Evolutionary conservation across 2,329 filamentous ascomycete genomes (phyloP), one percentile per base, ranked within the genome.

Genomic region (Gremmenia infestans): DNA sequence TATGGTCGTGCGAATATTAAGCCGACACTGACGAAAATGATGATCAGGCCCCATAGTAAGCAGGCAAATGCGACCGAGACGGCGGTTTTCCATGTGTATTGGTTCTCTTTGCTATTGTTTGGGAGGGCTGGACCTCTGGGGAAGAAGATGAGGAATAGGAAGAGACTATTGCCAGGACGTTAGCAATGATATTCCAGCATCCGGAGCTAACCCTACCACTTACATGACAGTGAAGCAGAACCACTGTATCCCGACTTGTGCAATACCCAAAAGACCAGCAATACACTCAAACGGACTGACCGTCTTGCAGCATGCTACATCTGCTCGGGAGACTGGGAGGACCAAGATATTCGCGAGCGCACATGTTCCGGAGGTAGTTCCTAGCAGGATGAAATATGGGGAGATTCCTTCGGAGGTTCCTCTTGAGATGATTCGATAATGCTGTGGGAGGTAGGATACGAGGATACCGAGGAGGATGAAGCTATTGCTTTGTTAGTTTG

Each of bases 121-220:
- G 63, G 72, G 67, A 67, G 63, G 69, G 60, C 76, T 73, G 77
- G 65, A 2, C 79, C 79, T 65, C 86, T 85, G 37, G 89, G 89
- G 73, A 96, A 97, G 79, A 95, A 99, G 65, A 96, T 83, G 55
- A 97, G 82, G 74, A 96, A 99, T n/a, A 99, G 81, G 19, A 96
- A 78, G 52, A 97, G 85, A 63, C 93, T 97, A 64, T 23, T 11
- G 22, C 23, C 4, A 5, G 57, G 47, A 36, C 37, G 25, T 43
- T 8, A 50, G 11, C 9, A 22, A n/a, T 36, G 45, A 40, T 32
- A 39, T n/a, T 48, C 12, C 15, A 8, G 28, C 6, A 39, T 50
- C 23, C 19, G 7, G 9, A 19, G 19, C n/a, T n/a, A n/a, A n/a
- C n/a, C n/a, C n/a, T 22, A 37, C n/a, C 23, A 19, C 87, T 68